A percentile compares a stretch with the other conserved stretches of the same genome.
Conservation (phyloP, 2,329 filamentous ascomycete species). For the Acephala macrosclerotiorum region DNA sequence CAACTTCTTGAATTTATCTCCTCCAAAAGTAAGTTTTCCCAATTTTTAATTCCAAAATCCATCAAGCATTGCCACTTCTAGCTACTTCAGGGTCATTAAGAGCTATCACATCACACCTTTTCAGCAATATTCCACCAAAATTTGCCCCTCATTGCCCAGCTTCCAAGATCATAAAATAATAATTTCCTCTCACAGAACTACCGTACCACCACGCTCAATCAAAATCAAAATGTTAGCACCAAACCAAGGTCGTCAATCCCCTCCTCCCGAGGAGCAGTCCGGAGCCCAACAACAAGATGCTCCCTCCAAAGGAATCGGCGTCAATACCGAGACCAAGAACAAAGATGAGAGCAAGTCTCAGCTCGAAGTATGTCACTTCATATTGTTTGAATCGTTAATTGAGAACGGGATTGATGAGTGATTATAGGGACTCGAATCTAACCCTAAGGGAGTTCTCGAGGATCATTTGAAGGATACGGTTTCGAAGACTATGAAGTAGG, state of each 20-base stretch:
- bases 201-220: slow-evolving; percentile 14
- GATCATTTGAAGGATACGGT: slow-evolving; percentile 64
- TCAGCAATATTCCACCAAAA: not conserved
- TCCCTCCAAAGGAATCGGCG: slow-evolving; percentile 64
- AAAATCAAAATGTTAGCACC: slow-evolving; percentile 46
- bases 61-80: not conserved
- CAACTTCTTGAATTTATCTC: not conserved
- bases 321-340: slow-evolving; percentile 58
- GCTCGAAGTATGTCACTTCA: slow-evolving; percentile 52
- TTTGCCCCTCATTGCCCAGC: not conserved
- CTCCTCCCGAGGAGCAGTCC: slow-evolving; percentile 72
- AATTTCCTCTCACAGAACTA: not conserved
- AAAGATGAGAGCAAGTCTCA: slow-evolving; percentile 59
- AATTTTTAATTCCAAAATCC: not conserved
- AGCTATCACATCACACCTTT: slow-evolving; percentile 16
- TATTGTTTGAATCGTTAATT: slow-evolving; percentile 3
- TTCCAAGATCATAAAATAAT: not conserved
- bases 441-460: slow-evolving; percentile 71
- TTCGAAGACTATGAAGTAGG: slow-evolving; percentile 34
- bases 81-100: not conserved
- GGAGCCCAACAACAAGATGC: slow-evolving; percentile 68
- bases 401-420: not conserved
- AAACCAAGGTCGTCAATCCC: slow-evolving; percentile 80
- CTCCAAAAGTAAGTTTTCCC: slow-evolving; percentile 14
- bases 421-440: slow-evolving; percentile 61